A percentile compares a stretch with the other conserved stretches of the same genome.
Conservation (phyloP, 441 rosid genomes). For the Brassica hybrid region DNA sequence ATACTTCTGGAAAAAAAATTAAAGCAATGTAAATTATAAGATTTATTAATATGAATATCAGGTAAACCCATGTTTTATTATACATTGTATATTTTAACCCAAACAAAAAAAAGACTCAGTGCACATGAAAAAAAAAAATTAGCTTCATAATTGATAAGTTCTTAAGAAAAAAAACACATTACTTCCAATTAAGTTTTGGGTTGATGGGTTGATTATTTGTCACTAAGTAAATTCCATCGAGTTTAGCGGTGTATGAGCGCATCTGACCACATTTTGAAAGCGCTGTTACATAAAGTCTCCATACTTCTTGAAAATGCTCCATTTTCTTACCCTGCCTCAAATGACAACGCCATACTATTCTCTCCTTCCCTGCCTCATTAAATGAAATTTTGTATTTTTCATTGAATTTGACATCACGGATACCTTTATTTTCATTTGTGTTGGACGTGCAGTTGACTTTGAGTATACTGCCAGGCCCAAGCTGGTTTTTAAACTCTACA, state of each 20-base stretch:
- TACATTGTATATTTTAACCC: not conserved
- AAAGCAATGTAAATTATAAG: not conserved
- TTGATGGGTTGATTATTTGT: constrained; percentile 1
- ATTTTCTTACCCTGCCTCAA: constrained; percentile 1
- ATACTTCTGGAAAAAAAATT: not conserved
- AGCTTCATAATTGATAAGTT: not conserved
- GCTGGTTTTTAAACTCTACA: constrained; percentile 13
- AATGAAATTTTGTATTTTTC: not conserved
- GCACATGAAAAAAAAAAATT: not conserved
- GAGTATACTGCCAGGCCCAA: not conserved
- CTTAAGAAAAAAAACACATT: not conserved
- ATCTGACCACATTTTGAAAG: not conserved
- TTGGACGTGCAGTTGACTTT: constrained; percentile 16
- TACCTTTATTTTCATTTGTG: not conserved
- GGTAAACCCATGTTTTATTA: not conserved
- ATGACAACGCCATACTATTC: constrained; percentile 26
- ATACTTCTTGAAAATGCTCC: not conserved
- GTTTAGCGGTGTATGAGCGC: constrained; percentile 4
- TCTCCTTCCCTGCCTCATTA: not conserved
- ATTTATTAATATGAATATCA: not conserved
- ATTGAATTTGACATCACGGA: not conserved
- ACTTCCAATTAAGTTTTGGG: not conserved
- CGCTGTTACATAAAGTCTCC: constrained; percentile 17
- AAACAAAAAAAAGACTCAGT: not conserved
- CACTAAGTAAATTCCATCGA: not conserved